These are phyloP conservation scores for Podaxis sp. DNA, from an alignment of 768 basidiomycete species.

Conservation along the genomic window DNA sequence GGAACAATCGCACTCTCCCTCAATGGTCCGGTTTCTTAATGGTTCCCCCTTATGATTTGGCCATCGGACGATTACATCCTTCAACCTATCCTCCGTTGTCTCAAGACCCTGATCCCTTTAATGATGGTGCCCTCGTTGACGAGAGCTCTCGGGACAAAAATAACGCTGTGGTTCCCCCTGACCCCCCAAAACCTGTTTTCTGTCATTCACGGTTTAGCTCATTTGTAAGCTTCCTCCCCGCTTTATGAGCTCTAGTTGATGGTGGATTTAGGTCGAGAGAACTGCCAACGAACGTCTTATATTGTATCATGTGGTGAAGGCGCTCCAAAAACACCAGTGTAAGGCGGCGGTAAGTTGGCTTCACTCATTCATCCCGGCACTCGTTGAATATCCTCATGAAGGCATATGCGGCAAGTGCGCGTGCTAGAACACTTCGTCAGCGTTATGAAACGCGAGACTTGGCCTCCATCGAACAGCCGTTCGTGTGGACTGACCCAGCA, in stretches of 20 bases:
- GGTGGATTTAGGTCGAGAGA: conserved; percentile 16
- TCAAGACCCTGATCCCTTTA: not conserved
- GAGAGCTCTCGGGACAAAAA: not conserved
- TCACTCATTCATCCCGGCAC: conserved; percentile 9
- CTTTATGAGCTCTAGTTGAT: not conserved
- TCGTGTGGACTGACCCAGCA: conserved; percentile 51
- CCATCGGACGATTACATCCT: conserved; percentile 15
- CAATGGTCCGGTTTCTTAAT: conserved; percentile 34
- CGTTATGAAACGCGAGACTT: conserved; percentile 37
- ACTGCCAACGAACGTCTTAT: conserved; percentile 27
- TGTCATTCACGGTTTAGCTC: conserved; percentile 28
- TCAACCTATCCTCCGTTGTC: not conserved
- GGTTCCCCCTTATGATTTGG: conserved; percentile 29
- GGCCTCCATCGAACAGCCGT: conserved; percentile 35
- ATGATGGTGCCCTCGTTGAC: not conserved
- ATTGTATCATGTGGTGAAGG: conserved; percentile 29
- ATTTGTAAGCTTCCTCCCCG: conserved; percentile 22
- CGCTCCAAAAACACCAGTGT: conserved; percentile 34
- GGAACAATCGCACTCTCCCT: conserved; percentile 33
- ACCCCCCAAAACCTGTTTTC: conserved; percentile 24
- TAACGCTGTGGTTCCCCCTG: not conserved
- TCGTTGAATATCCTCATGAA: conserved; percentile 21
- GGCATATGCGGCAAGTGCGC: conserved; percentile 38
- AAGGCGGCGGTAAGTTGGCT: conserved; percentile 37
- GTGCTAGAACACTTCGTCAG: conserved; percentile 33